phyloP scores from a whole-genome alignment of 306 rosid genomes.

The Casuarina glauca region DNA sequence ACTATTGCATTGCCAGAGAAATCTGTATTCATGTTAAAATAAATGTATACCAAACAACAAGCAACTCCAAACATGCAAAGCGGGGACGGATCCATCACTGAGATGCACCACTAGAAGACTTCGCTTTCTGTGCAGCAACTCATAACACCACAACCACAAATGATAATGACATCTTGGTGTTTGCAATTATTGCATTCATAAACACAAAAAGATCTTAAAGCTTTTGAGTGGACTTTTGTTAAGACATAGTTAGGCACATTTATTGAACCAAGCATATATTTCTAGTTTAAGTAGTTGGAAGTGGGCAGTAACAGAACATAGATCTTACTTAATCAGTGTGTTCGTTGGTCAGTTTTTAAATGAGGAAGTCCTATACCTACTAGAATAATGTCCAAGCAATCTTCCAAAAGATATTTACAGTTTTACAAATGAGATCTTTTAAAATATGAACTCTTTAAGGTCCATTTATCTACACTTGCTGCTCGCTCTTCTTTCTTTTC shows the following conservation, averaged over 20 bases:
- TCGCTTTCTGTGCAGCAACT: not conserved
- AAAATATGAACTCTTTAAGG: not conserved
- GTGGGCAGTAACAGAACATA: not conserved
- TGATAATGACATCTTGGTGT: not conserved
- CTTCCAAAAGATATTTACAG: not conserved
- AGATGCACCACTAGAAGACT: not conserved
- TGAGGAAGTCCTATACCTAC: conserved; percentile 1
- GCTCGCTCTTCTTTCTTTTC: not conserved
- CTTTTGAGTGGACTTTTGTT: not conserved
- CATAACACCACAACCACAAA: not conserved
- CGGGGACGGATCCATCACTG: not conserved
- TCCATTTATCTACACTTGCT: not conserved
- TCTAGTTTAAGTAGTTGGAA: not conserved
- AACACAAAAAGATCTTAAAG: not conserved
- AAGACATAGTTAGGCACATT: not conserved
- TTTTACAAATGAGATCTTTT: not conserved
- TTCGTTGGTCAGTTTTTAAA: not conserved
- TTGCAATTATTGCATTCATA: not conserved
- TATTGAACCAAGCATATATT: not conserved
- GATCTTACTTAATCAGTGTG: not conserved
- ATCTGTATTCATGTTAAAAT: not conserved
- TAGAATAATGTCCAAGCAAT: not conserved
- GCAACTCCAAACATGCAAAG: not conserved
- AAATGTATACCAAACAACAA: not conserved
- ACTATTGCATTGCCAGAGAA: not conserved